Evolutionary conservation across 2,329 filamentous ascomycete species (phyloP), one percentile per base, ranked within the genome.

Genomic region (Phaeophleospora eucalypticola): DNA sequence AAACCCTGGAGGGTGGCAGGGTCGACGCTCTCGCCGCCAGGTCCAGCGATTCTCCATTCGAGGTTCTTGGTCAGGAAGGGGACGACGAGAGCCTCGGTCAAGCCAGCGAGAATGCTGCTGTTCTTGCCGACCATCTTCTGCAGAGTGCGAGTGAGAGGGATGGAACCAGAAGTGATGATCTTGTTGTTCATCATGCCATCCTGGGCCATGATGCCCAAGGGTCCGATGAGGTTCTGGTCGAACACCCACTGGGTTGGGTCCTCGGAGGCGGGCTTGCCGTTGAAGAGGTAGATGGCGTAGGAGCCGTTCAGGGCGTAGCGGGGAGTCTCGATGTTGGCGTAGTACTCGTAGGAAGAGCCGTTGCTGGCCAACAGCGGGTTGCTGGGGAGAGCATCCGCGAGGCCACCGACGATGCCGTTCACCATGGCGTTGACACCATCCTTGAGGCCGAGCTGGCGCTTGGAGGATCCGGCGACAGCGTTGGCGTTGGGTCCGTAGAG

Each of bases 251-350:
- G 57, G 4, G 52, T 51, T 2, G 70, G 58, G 34, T 80, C 69
- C 4, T 62, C 57, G 1, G 75, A 52, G 3, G 27, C 47, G 17
- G 59, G 71, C 2, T 72, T 59, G 1, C 82, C 85, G 2, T 89
- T 62, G 67, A 89, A 90, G 48, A 90, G 71, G 60, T 82, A 79
- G 32, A 91, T 70, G 47, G 71, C 73, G 60, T 84, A 87, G 0
- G 83, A 80, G 1, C 77, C 78, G 12, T 76, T 70, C 2, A 86
- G 67, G 1, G 80, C 79, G 51, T 80, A 77, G 51, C 81, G 83
- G 41, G 75, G 71, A 18, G 83, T 77, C 19, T 73, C 71, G 40
- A 90, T 74, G 58, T 86, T 87, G 56, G 79, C 80, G 33, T 83
- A 75, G 80, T 86, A 91, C 58, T 90, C 79, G 14, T 71, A 75